Percentiles rank a stretch among this genome's conserved stretches.
Conservation (phyloP, 257 asterid genomes). For the Capsicum rhomboideum region DNA sequence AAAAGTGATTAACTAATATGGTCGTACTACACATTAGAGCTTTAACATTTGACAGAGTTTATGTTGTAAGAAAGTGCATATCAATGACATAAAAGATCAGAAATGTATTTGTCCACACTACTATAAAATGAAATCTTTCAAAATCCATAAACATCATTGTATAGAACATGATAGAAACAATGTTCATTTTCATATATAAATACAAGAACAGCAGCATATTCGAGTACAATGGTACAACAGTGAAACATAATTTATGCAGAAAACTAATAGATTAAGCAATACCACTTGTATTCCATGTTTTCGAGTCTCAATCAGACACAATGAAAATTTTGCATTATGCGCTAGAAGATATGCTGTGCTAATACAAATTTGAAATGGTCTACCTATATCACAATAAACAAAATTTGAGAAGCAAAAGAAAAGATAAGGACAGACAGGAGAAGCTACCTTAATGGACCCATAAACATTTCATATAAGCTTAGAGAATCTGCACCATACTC, state of each 20-base stretch:
- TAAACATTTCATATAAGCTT: slow-evolving; percentile 96
- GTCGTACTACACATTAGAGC: not conserved
- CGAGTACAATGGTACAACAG: not conserved
- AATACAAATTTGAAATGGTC: not conserved
- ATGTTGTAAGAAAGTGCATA: not conserved
- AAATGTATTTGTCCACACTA: not conserved
- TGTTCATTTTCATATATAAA: not conserved
- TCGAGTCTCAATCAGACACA: slow-evolving; percentile 61
- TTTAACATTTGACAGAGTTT: not conserved
- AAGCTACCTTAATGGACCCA: slow-evolving; percentile 92
- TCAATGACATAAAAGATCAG: not conserved
- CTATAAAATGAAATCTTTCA: not conserved
- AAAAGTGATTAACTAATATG: no score
- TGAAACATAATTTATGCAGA: not conserved
- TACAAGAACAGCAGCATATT: not conserved
- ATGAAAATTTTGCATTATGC: not conserved
- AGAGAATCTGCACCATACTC: slow-evolving; percentile 97
- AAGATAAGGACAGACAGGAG: slow-evolving; percentile 4
- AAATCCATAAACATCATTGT: not conserved
- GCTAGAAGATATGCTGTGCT: not conserved
- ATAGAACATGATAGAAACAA: not conserved
- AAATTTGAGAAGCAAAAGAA: not conserved
- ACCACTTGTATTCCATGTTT: slow-evolving; percentile 96
- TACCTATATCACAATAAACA: not conserved
- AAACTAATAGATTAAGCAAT: slow-evolving; percentile 23